Base-by-base conservation (phyloP, 495 filamentous ascomycete species). In the Hypoxylon perforatum region DNA sequence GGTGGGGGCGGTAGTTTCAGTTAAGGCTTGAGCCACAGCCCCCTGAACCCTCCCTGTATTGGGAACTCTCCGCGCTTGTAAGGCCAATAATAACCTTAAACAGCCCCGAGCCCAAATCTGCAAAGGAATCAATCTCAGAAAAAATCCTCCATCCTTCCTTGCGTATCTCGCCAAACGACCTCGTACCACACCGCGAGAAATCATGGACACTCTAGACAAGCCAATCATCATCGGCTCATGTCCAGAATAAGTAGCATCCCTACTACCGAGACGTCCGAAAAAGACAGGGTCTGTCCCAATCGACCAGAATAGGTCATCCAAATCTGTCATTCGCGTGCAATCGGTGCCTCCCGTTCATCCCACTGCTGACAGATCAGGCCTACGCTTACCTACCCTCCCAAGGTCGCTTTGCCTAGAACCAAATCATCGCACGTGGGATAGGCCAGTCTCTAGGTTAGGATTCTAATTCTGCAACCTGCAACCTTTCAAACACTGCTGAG, bases 1-100 rank as follows among this genome's bases (percentile, higher is more conserved):
- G 38, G 39, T 67, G 64, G 64, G 64, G 64, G 65, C 65, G 8
- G 21, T 41, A 48, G 57, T 67, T 67, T 62, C 64, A 61, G 52
- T 57, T 45, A 21, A 39, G 42, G 14, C 22, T 63, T 63, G 46
- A 63, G 60, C 60, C 60, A 69, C 54, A 68, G 25, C 22, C n/a
- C n/a, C n/a, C n/a, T n/a, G n/a, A n/a, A n/a, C n/a, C 49, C 21
- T 42, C 14, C 48, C 55, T 52, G 14, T 17, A 65, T 61, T 53
- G 33, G 50, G 61, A 63, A 63, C 30, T 25, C 21, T 42, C 38
- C 51, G 61, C 66, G 66, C 66, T 61, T 69, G 42, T 11, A 23
- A 54, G 38, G 30, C 66, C 66, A 69, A 69, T 69, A 42, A 69
- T 45, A 69, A 64, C 19, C 30, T 65, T 65, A 69, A 64, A 59